Percentiles rank a stretch among this genome's conserved stretches.
Conservation (phyloP, 768 basidiomycete species). For the Cantharellus cinnabarinus region DNA sequence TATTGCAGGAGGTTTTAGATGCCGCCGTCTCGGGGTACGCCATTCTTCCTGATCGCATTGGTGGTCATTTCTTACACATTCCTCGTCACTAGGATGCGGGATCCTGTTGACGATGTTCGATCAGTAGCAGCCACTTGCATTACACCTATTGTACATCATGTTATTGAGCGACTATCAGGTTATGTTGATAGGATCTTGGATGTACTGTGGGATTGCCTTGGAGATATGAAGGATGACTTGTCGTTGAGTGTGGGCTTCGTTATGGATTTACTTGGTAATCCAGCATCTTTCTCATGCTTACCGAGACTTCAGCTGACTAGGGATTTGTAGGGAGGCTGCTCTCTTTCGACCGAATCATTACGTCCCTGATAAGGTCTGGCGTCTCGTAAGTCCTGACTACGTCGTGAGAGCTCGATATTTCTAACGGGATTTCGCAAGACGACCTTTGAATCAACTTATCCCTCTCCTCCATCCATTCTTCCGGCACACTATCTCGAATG, state of each 20-base stretch:
- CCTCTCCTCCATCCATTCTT: conserved; percentile 89
- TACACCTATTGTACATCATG: conserved; percentile 61
- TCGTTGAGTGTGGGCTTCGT: conserved; percentile 92
- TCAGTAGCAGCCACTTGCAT: conserved; percentile 86
- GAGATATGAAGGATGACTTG: conserved; percentile 87
- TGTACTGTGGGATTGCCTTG: conserved; percentile 78
- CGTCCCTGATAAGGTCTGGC: conserved; percentile 45
- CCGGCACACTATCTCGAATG: conserved; percentile 85
- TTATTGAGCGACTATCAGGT: conserved; percentile 56
- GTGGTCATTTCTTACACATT: background rate
- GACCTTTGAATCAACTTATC: conserved; percentile 62
- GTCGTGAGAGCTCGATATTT: background rate
- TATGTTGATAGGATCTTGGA: conserved; percentile 53
- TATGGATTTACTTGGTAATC: conserved; percentile 84
- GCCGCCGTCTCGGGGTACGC: conserved; percentile 79
- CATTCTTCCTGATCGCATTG: background rate
- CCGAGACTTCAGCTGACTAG: background rate
- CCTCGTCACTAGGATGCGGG: conserved; percentile 41
- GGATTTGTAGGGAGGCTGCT: conserved; percentile 51
- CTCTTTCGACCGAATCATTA: conserved; percentile 54
- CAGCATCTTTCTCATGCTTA: conserved; percentile 1
- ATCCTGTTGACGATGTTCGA: conserved; percentile 89
- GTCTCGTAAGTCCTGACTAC: conserved; percentile 37
- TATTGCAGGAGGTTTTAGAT: conserved; percentile 69
- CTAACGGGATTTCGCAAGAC: conserved; percentile 21